Base-by-base conservation (phyloP, 1,139 yeast species). In the Kodamaea arcana region DNA sequence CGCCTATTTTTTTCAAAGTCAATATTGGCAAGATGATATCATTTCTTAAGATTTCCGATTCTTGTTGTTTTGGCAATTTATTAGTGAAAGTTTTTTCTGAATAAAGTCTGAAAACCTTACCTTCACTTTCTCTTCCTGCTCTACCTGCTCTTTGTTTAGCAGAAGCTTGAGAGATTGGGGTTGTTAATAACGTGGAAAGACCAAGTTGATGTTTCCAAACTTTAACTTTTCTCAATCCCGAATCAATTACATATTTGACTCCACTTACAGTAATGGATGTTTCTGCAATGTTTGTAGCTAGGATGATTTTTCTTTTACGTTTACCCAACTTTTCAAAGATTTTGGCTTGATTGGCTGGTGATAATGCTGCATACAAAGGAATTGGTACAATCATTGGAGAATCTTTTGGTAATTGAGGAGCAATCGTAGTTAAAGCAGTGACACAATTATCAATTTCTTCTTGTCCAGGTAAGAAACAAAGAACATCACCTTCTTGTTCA, bases 91-190 rank as follows among this genome's bases (percentile, higher is more conserved):
- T 81, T 2, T 62, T 56, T 50, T 90, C 97, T 37, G 84, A 80
- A 55, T 83, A 94, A 25, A 92, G 62, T 41, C 98, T 67, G 58
- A 73, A 92, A 27, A 94, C 88, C 56, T 90, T 92, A 34, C 99
- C 99, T 3, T 60, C 56, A 28, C 84, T 78, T 63, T 92, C 97
- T 77, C 99, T 86, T 46, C 99, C 99, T 18, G 98, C 98, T 72
- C 99, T 85, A 57, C 99, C 99, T 39, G 94, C 82, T 60, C 99
- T 72, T 64, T 92, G 99, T 29, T 83, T 77, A 0, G 98, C 98
- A 27, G 95, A 84, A 0, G 97, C 95, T 52, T 85, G 88, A 0
- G 97, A 88, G 14, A 94, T 82, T 1, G 98, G 92, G 0, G 94
- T 87, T 0, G 97, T 88, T 33, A 90, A 65, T 52, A 92, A 73